Conservation (phyloP, 345 rosid genomes). For the Euphorbia lathyris region DNA sequence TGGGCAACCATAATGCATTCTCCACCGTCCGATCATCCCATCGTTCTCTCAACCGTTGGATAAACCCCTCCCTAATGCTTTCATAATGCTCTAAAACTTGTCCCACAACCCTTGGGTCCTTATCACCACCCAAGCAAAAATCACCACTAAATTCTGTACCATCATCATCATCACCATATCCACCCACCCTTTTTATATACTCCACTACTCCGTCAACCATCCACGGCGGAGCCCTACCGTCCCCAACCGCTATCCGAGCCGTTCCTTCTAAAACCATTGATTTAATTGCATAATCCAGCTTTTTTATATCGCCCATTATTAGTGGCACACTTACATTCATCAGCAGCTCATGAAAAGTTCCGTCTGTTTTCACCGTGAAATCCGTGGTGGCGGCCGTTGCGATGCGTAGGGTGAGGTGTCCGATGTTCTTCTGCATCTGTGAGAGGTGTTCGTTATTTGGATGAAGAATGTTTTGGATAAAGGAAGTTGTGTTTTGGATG, state of each 20-base stretch:
- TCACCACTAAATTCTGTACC: background rate
- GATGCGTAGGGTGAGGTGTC: slow-evolving; percentile 39
- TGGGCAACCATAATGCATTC: slow-evolving; percentile 16
- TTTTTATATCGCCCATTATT: slow-evolving; percentile 10
- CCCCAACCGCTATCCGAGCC: slow-evolving; percentile 56
- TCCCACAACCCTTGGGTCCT: slow-evolving; percentile 29
- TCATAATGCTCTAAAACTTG: slow-evolving; percentile 35
- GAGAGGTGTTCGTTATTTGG: background rate
- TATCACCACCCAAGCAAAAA: slow-evolving; percentile 19
- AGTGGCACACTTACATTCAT: slow-evolving; percentile 37
- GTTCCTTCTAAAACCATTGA: slow-evolving; percentile 39
- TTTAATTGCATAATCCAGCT: slow-evolving; percentile 16
- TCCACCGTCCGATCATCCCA: slow-evolving; percentile 44
- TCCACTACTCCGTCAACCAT: slow-evolving; percentile 49
- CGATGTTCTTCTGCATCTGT: slow-evolving; percentile 20
- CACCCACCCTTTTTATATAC: slow-evolving; percentile 32
- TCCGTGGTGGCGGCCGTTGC: background rate
- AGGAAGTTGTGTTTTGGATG: slow-evolving; percentile 37
- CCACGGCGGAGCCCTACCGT: slow-evolving; percentile 40
- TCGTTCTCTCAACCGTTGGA: slow-evolving; percentile 39
- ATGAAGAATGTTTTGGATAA: slow-evolving; percentile 44
- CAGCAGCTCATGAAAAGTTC: slow-evolving; percentile 28
- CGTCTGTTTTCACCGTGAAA: slow-evolving; percentile 17
- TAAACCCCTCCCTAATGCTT: slow-evolving; percentile 37
- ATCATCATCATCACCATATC: slow-evolving; percentile 15